Base-by-base conservation (phyloP, 768 basidiomycete species). In the Pholiota microspora region DNA sequence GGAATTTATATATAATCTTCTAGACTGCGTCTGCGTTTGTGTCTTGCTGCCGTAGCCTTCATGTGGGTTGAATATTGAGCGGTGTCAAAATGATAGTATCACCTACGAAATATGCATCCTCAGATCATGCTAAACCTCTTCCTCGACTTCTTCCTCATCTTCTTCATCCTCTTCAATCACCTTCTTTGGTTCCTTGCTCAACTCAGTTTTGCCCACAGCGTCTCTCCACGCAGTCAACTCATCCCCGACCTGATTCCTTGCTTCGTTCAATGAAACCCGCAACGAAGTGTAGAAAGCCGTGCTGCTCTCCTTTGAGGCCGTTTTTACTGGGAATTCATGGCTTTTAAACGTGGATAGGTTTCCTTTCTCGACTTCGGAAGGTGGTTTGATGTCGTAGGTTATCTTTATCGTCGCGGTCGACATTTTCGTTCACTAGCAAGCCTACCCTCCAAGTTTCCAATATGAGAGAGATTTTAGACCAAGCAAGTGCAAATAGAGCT, bases 181-280 rank as follows among this genome's bases (percentile, higher is more conserved):
- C 52, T 69, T 74, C 57, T 67, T 74, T 12, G 69, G 69, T 60
- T 90, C 88, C 62, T 88, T 89, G 13, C 63, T 75, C 61, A 79
- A 65, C 66, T 92, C 89, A 6, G 69, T 64, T 45, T 78, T 86
- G 10, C 88, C 86, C 4, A 90, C 83, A 5, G 78, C 77, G 68
- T 92, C 88, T 62, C 85, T 78, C 89, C 88, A 91, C 4, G 67
- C 76, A 0, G 89, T 91, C 67, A 92, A 66, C 59, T 89, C 85
- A 40, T 82, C 76, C 8, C 89, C 89, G 3, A 88, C 59, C 25
- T 75, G 71, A 38, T 72, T 73, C 57, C 74, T 82, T 25, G 86
- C 85, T 31, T 73, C 69, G 29, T 70, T 71, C 47, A 91, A 72
- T 16, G 82, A 73, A 4, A 60, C 67, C 55, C 75, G 72, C 35